phyloP scores from a whole-genome alignment of 768 basidiomycete genomes.

The Lentinula guzmanii region DNA sequence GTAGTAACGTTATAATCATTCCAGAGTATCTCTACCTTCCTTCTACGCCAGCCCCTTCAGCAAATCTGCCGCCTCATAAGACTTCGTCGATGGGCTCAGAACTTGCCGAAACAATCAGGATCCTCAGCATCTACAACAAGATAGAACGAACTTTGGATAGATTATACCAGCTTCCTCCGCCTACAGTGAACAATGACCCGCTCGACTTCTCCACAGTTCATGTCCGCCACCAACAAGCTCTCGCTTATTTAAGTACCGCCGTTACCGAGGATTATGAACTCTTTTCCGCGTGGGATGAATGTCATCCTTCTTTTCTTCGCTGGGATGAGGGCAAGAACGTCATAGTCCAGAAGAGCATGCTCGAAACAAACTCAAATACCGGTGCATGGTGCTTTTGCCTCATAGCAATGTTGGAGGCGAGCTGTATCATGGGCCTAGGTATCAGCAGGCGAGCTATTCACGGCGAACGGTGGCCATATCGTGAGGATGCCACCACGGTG shows the following conservation, averaged over 20 bases:
- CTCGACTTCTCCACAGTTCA: conserved; percentile 18
- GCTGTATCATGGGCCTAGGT: conserved; percentile 57
- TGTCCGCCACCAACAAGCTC: conserved; percentile 12
- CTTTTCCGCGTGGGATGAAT: conserved; percentile 54
- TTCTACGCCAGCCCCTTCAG: conserved; percentile 51
- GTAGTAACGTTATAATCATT: conserved; percentile 4
- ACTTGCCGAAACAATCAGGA: conserved; percentile 70
- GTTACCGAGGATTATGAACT: conserved; percentile 11
- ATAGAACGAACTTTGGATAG: conserved; percentile 52
- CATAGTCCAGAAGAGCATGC: conserved; percentile 65
- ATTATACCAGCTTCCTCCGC: conserved; percentile 33
- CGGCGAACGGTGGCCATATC: not conserved
- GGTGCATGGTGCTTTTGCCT: conserved; percentile 79
- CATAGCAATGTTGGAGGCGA: conserved; percentile 71
- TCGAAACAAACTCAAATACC: conserved; percentile 72
- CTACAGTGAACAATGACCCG: conserved; percentile 9
- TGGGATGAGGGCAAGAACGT: conserved; percentile 65
- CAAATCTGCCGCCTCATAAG: conserved; percentile 12
- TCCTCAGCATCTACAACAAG: conserved; percentile 57
- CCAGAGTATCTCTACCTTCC: conserved; percentile 66
- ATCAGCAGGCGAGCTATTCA: conserved; percentile 39
- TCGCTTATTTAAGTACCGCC: not conserved
- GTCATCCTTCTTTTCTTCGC: conserved; percentile 65
- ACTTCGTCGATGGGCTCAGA: conserved; percentile 37
- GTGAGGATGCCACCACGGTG: not conserved